Conservation (phyloP, 345 rosid species). For the Zanthoxylum bungeanum region DNA sequence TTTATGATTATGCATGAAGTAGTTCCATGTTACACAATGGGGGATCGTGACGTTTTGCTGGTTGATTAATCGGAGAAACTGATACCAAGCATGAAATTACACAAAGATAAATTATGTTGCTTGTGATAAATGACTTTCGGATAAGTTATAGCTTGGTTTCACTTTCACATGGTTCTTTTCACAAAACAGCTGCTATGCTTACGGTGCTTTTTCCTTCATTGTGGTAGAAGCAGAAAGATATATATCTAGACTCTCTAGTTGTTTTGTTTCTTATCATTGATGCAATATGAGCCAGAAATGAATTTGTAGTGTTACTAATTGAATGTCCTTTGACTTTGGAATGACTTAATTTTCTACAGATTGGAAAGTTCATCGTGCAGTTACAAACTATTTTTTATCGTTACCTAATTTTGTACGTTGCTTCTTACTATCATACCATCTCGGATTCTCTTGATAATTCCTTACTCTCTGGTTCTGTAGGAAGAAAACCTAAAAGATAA, state of each 20-base stretch:
- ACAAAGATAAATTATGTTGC: not conserved
- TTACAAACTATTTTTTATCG: not conserved
- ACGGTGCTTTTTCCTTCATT: not conserved
- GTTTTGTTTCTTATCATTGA: not conserved
- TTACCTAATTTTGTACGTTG: not conserved
- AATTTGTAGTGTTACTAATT: not conserved
- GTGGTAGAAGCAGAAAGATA: not conserved
- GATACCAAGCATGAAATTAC: not conserved
- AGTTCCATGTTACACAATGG: not conserved
- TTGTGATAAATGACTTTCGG: not conserved
- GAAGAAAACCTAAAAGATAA: slow-evolving; percentile 89
- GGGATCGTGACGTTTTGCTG: not conserved
- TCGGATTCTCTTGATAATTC: slow-evolving; percentile 6
- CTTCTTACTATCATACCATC: not conserved
- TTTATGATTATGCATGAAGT: not conserved
- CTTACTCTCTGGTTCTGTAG: slow-evolving; percentile 26
- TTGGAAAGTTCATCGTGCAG: not conserved
- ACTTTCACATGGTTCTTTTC: not conserved
- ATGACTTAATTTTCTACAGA: not conserved
- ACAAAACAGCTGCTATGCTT: not conserved
- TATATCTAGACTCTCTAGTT: not conserved
- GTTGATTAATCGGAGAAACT: not conserved
- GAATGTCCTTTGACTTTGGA: not conserved
- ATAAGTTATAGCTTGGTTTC: no score
- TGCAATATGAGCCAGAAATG: not conserved